Evolutionary conservation across 2,329 filamentous ascomycete genomes (phyloP).

Genomic region (Amauroascus niger): DNA sequence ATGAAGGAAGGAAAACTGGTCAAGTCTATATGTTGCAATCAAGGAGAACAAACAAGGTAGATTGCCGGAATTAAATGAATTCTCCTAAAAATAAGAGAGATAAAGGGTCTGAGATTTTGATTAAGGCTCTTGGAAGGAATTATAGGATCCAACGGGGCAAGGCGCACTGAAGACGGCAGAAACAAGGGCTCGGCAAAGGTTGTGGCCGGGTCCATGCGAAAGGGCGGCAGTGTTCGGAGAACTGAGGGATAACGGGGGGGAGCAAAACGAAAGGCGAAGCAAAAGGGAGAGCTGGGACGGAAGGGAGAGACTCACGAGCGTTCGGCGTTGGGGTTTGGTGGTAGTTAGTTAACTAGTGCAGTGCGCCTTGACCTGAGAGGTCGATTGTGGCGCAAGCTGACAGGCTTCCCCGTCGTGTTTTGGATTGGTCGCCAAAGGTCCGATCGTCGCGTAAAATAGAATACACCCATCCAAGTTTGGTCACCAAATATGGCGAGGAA

Average conservation of each 20-base stretch:
- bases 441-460: slow-evolving; percentile 2
- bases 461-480: neutral
- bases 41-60: neutral
- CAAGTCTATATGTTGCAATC: neutral
- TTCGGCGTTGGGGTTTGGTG: slow-evolving; percentile 18
- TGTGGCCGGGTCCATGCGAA: neutral
- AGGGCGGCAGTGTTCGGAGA: neutral
- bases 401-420: slow-evolving; percentile 21
- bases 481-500: neutral
- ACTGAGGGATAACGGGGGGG: slow-evolving; percentile 2
- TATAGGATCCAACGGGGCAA: slow-evolving; percentile 1
- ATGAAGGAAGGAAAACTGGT: neutral
- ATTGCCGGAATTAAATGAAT: neutral
- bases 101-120: neutral
- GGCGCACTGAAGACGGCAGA: slow-evolving; percentile 4
- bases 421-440: slow-evolving; percentile 4
- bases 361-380: slow-evolving; percentile 28
- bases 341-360: no score
- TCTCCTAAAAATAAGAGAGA: neutral
- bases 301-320: slow-evolving; percentile 17
- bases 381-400: slow-evolving; percentile 40
- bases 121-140: slow-evolving; percentile 2
- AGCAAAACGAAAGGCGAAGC: slow-evolving; percentile 7
- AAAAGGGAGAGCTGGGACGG: slow-evolving; percentile 17
- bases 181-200: neutral